These are phyloP conservation scores for Fusarium drepaniforme DNA, from an alignment of 2,329 filamentous ascomycete species.

Conservation along the genomic window DNA sequence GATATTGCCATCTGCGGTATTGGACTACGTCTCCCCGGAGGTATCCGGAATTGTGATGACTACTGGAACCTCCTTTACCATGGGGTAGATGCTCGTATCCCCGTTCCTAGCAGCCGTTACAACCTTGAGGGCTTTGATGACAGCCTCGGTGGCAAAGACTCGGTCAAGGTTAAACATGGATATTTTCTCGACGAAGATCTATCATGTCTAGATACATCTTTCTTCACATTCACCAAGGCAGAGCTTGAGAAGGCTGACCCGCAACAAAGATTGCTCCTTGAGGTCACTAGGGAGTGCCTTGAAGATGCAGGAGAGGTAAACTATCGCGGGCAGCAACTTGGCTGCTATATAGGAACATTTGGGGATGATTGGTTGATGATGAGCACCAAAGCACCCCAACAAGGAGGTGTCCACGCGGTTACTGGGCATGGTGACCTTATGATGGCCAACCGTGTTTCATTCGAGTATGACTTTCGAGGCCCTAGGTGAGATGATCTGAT, in stretches of 20 bases:
- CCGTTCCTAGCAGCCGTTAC: slow-evolving; percentile 1
- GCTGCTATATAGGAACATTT: slow-evolving; percentile 14
- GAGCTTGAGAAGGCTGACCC: slow-evolving; percentile 9
- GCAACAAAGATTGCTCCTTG: slow-evolving; percentile 5
- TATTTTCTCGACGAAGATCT: slow-evolving; percentile 16
- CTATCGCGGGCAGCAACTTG: neutral
- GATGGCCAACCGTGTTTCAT: slow-evolving; percentile 15
- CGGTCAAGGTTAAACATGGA: neutral
- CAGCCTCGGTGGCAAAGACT: neutral
- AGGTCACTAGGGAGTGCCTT: slow-evolving; percentile 1
- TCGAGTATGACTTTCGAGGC: slow-evolving; percentile 13
- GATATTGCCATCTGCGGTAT: slow-evolving; percentile 18
- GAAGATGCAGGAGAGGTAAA: slow-evolving; percentile 2
- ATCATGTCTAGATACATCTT: slow-evolving; percentile 5
- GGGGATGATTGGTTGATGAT: slow-evolving; percentile 11
- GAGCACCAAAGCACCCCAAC: neutral
- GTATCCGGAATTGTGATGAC: slow-evolving; percentile 1
- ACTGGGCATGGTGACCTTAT: slow-evolving; percentile 8
- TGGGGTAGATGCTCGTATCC: neutral
- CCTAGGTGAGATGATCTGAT: neutral
- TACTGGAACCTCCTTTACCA: slow-evolving; percentile 5
- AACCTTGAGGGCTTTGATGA: slow-evolving; percentile 7
- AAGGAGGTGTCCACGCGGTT: neutral
- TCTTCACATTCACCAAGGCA: neutral
- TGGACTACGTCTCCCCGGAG: slow-evolving; percentile 4